Evolutionary conservation across 2,329 filamentous ascomycete species (phyloP).

Genomic region (Chrysoporthe cubensis): DNA sequence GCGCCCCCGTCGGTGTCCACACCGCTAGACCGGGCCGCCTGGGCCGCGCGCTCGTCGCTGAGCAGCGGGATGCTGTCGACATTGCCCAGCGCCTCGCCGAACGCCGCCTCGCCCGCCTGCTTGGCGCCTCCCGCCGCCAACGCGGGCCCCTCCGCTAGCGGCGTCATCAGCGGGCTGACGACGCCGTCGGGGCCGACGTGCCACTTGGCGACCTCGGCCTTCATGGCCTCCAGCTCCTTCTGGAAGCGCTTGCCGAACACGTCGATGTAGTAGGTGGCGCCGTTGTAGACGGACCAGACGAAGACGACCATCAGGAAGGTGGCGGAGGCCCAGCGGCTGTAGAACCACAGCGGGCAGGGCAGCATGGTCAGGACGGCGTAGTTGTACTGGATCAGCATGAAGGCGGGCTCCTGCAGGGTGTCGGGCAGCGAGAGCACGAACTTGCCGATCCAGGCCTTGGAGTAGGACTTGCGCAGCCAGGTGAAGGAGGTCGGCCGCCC

Average conservation of each 20-base stretch:
- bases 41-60: constrained; percentile 47
- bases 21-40: constrained; percentile 19
- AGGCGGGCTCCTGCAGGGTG: constrained; percentile 79
- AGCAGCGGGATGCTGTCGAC: constrained; percentile 64
- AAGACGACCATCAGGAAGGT: constrained; percentile 83
- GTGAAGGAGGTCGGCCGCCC: constrained; percentile 96
- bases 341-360: constrained; percentile 94
- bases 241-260: constrained; percentile 97
- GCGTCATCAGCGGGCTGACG: constrained; percentile 44
- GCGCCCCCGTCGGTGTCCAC: constrained; percentile 46
- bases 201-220: constrained; percentile 87
- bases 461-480: constrained; percentile 91
- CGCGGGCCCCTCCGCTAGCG: constrained; percentile 36
- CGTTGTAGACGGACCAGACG: constrained; percentile 93
- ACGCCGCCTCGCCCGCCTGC: constrained; percentile 28
- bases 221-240: constrained; percentile 89
- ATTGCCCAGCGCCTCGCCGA: constrained; percentile 29
- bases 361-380: constrained; percentile 94
- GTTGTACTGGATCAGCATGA: constrained; percentile 93
- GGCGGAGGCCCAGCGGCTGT: constrained; percentile 79
- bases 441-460: constrained; percentile 85
- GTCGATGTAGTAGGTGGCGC: constrained; percentile 96
- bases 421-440: constrained; percentile 79
- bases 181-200: constrained; percentile 61
- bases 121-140: constrained; percentile 17